Evolutionary conservation across 371 early-diverging fungal genomes (phyloP), one percentile per base, ranked within the genome.

Genomic region (Mucor ambiguus): DNA sequence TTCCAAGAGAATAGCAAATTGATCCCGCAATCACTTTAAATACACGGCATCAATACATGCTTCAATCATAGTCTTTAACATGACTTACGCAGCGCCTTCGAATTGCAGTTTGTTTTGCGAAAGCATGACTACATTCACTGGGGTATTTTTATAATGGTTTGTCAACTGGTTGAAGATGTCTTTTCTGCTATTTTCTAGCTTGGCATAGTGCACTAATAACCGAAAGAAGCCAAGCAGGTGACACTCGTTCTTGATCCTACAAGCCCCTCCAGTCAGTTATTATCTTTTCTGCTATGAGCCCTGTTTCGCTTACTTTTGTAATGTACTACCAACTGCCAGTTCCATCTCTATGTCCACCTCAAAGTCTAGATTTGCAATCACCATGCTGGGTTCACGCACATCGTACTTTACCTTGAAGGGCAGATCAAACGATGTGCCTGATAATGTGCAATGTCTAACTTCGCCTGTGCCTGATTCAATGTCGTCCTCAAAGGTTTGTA

Each of bases 171-270:
- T 48, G 48, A 80, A 76, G 1, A 71, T 37, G 11, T 3, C 20
- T 22, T 63, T 60, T 33, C 76, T 48, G 28, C 72, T 68, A n/a
- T 68, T 30, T 7, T 64, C 61, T 9, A 80, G 35, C 44, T 63
- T 49, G n/a, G 67, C 72, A 67, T 71, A 71, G 61, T 71, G 72
- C 14, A 66, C 61, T 10, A 78, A 22, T 18, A 77, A 35, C 24
- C 72, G 68, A 30, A 81, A 81, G 43, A 81, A 78, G 0, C 35
- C 67, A 4, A 81, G 16, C 3, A 81, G 43, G 55, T 78, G 41
- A 35, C 68, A 63, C 26, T 74, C 72, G 44, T 73, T 64, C 48
- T 69, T 71, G 29, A 78, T 61, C 24, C 81, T 81, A 28, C 11
- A 32, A 14, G 3, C 10, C 9, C 37, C 29, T 18, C 24, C 28